Percentiles rank a stretch among this genome's conserved stretches.
phyloP scores from a whole-genome alignment of 257 asterid species.

The Solanum bulbocastanum region DNA sequence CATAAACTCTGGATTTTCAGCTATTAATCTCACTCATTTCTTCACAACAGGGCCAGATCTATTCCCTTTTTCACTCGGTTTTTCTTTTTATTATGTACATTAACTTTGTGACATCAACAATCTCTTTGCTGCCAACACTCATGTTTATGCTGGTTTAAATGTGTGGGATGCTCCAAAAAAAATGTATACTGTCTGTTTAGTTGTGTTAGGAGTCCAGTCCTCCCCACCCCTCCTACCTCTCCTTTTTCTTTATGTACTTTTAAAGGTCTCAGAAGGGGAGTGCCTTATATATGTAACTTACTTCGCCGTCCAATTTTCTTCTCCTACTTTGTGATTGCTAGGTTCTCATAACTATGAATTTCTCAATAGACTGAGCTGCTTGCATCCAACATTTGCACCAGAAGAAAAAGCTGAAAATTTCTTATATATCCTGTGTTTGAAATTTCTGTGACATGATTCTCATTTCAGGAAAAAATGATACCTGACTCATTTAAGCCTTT shows the following conservation, averaged over 20 bases:
- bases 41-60: slow-evolving; percentile 92
- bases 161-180: neutral
- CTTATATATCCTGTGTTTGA: neutral
- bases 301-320: neutral
- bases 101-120: neutral
- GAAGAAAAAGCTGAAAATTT: neutral
- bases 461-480: neutral
- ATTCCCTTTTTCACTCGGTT: neutral
- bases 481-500: neutral
- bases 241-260: neutral
- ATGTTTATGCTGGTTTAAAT: neutral
- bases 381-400: neutral
- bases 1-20: slow-evolving; percentile 83
- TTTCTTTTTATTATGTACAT: neutral
- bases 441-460: neutral
- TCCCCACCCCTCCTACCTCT: neutral
- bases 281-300: neutral
- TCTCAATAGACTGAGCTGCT: neutral
- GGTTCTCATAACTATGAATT: neutral
- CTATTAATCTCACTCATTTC: slow-evolving; percentile 84
- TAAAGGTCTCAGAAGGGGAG: neutral
- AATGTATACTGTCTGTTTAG: neutral
- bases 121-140: neutral
- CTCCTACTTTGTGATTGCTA: neutral
- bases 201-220: neutral